These are phyloP conservation scores for Taxillus chinensis DNA, from an alignment of 164 flowering plant genomes.

Conservation along the genomic window DNA sequence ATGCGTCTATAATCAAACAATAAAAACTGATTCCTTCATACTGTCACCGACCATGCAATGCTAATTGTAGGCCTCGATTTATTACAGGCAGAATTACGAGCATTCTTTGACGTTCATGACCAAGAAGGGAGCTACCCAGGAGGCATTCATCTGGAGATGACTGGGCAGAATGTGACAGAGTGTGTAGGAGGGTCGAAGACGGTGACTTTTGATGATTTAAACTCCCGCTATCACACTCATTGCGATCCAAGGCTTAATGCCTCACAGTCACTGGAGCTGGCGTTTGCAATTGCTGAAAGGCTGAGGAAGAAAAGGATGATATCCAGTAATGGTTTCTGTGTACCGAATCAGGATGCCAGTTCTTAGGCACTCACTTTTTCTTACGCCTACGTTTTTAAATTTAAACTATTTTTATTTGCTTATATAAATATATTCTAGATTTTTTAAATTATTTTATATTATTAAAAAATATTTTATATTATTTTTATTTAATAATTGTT, in stretches of 20 bases:
- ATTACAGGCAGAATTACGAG: neutral
- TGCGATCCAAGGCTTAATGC: neutral
- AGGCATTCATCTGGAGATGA: neutral
- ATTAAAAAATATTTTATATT: no score
- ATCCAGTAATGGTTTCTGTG: neutral
- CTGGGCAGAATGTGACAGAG: neutral
- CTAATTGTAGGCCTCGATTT: neutral
- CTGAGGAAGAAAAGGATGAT: neutral
- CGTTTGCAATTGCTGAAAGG: neutral
- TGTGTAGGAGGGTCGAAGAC: neutral
- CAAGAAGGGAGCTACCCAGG: neutral
- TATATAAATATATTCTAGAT: no score
- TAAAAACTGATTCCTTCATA: no score
- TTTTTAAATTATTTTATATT: no score
- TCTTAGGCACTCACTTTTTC: neutral
- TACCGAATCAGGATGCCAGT: neutral
- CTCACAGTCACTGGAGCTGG: conserved; percentile 1
- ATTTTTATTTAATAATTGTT: no score
- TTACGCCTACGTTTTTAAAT: no score
- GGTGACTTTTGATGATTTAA: neutral
- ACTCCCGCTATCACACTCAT: neutral
- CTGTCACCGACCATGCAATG: no score
- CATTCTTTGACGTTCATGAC: neutral
- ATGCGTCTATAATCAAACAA: no score
- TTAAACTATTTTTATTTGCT: no score